Conservation (phyloP, 768 basidiomycete species). For the Sutorius australiensis region DNA sequence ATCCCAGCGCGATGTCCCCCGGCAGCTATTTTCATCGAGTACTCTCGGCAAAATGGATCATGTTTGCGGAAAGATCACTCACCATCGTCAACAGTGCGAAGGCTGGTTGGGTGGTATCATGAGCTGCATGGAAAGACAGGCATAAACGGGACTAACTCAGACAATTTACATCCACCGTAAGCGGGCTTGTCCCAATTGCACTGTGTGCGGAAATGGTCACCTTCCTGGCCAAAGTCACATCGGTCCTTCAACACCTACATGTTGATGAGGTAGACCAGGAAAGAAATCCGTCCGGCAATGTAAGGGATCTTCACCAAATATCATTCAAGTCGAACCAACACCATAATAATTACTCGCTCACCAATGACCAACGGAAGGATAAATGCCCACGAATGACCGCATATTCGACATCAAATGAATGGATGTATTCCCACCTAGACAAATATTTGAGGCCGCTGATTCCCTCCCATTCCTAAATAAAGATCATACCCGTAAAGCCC, state of each 20-base stretch:
- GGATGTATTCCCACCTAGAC: slow-evolving; percentile 23
- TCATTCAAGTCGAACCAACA: not conserved
- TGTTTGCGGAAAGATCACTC: not conserved
- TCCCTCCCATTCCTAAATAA: not conserved
- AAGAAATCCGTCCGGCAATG: slow-evolving; percentile 11
- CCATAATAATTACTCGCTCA: slow-evolving; percentile 7
- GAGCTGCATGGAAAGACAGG: not conserved
- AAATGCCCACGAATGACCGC: slow-evolving; percentile 12
- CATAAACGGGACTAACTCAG: slow-evolving; percentile 12
- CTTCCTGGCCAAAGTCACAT: too few relatives aligned
- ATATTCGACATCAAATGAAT: slow-evolving; percentile 16
- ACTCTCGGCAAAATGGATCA: not conserved
- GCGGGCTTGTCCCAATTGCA: not conserved
- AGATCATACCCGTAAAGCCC: slow-evolving; percentile 21
- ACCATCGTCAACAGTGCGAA: not conserved
- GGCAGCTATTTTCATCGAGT: not conserved
- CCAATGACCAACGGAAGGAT: slow-evolving; percentile 17
- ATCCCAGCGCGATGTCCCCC: slow-evolving; percentile 7
- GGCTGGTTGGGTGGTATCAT: slow-evolving; percentile 7
- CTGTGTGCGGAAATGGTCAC: not conserved
- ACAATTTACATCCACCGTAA: not conserved
- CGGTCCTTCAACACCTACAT: slow-evolving; percentile 6
- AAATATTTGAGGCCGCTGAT: not conserved
- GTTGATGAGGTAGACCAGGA: slow-evolving; percentile 8
- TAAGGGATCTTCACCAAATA: slow-evolving; percentile 18